Evolutionary conservation across 2,329 filamentous ascomycete species (phyloP).

Genomic region (Capronia coronata): DNA sequence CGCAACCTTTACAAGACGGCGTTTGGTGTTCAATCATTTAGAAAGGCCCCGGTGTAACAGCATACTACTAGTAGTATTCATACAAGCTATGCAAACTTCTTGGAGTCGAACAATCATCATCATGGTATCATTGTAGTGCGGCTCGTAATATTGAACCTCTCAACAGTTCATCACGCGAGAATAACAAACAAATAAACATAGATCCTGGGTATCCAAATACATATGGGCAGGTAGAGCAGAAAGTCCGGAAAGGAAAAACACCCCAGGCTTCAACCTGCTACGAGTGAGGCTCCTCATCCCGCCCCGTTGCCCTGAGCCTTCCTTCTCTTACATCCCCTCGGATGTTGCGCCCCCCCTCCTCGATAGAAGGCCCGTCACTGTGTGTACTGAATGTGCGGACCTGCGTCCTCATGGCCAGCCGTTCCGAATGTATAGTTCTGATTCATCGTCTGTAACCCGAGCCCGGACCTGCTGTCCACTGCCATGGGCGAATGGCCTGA

Average conservation of each 20-base stretch:
- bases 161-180: no score
- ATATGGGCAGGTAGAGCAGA: not conserved
- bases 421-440: slow-evolving; percentile 10
- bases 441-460: slow-evolving; percentile 14
- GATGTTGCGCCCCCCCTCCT: slow-evolving; percentile 3
- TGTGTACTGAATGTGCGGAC: slow-evolving; percentile 10
- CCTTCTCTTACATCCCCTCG: no score
- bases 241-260: not conserved
- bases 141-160: not conserved
- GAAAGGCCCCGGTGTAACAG: no score
- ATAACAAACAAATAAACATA: not conserved
- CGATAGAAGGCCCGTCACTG: not conserved
- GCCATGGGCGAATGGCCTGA: slow-evolving; percentile 4
- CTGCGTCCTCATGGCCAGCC: not conserved
- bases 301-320: not conserved
- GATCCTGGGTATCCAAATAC: not conserved
- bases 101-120: not conserved
- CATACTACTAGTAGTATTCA: no score
- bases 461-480: slow-evolving; percentile 10
- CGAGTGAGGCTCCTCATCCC: no score
- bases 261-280: no score
- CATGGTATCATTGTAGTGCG: not conserved
- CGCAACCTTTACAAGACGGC: no score
- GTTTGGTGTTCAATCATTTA: no score
- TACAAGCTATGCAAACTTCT: no score